phyloP scores from a whole-genome alignment of 2,329 filamentous ascomycete genomes.

The Canariomyces notabilis region DNA sequence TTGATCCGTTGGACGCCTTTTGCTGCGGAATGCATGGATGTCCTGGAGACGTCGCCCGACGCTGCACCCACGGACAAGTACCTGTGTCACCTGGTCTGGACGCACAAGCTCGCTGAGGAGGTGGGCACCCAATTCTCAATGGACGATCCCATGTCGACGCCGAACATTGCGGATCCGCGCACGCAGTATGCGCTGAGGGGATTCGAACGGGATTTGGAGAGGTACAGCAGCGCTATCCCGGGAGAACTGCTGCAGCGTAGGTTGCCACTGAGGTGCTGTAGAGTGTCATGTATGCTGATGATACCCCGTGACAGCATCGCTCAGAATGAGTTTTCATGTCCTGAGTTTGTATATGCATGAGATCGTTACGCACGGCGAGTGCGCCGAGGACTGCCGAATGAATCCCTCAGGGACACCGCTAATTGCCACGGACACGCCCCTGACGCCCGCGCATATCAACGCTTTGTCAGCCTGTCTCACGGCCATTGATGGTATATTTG shows the following conservation, averaged over 20 bases:
- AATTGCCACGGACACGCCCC: constrained; percentile 34
- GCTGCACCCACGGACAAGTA: constrained; percentile 53
- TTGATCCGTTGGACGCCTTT: constrained; percentile 57
- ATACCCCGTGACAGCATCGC: constrained; percentile 44
- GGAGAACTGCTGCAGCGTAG: constrained; percentile 51
- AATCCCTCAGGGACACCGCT: constrained; percentile 43
- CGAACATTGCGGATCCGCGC: constrained; percentile 56
- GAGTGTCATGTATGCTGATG: constrained; percentile 15
- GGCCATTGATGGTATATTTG: constrained; percentile 62
- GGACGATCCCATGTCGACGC: constrained; percentile 54
- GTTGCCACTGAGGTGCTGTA: constrained; percentile 26
- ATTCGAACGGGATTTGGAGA: constrained; percentile 60
- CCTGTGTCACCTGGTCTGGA: constrained; percentile 55
- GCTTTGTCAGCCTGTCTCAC: constrained; percentile 62
- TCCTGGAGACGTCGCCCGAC: constrained; percentile 49
- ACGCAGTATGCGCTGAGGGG: constrained; percentile 60
- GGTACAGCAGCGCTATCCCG: constrained; percentile 52
- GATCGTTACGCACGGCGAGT: constrained; percentile 63
- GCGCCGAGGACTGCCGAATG: constrained; percentile 48
- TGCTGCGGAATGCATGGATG: constrained; percentile 54
- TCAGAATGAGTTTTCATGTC: constrained; percentile 60
- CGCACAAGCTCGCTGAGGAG: constrained; percentile 62
- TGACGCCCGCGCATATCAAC: constrained; percentile 58
- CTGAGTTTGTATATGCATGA: constrained; percentile 72
- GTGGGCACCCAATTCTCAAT: constrained; percentile 61